Evolutionary conservation across 1,139 yeast genomes (phyloP).

Genomic region (Saccharomyces hybrid): DNA sequence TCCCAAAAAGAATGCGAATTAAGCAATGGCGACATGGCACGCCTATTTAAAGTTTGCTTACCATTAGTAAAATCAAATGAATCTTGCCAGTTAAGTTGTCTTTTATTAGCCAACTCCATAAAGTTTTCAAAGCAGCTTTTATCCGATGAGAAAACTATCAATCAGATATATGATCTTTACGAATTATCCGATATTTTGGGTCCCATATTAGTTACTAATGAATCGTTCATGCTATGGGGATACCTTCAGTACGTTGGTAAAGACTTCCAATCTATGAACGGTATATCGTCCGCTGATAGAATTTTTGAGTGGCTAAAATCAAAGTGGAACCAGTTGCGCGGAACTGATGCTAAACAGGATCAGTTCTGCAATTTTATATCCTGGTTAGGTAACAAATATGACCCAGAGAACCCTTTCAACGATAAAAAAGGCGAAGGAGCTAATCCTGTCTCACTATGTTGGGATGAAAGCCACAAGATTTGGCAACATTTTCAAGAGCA

Average conservation of each 20-base stretch:
- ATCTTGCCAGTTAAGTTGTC: conserved; percentile 31
- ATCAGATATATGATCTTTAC: conserved; percentile 42
- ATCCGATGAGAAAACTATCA: conserved; percentile 37
- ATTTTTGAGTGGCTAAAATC: conserved; percentile 44
- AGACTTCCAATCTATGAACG: conserved; percentile 28
- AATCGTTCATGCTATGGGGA: conserved; percentile 50
- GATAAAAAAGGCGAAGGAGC: not conserved
- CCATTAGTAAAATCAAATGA: conserved; percentile 38
- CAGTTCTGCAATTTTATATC: conserved; percentile 34
- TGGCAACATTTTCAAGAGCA: conserved; percentile 3
- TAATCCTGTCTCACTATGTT: not conserved
- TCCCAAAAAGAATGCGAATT: conserved; percentile 22
- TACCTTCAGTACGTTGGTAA: conserved; percentile 36
- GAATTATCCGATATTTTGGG: conserved; percentile 56
- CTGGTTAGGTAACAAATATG: conserved; percentile 38
- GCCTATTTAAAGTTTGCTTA: conserved; percentile 38
- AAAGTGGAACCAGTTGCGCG: conserved; percentile 35
- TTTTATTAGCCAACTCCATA: conserved; percentile 26
- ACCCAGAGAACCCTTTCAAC: not conserved
- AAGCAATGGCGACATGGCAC: conserved; percentile 16
- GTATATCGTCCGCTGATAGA: conserved; percentile 22
- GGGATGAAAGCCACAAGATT: not conserved
- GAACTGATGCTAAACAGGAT: conserved; percentile 15
- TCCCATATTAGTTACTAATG: conserved; percentile 41
- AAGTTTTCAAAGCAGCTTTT: conserved; percentile 16